phyloP scores from a whole-genome alignment of 805 yeast genomes.

The Myxozyma melibiosi region DNA sequence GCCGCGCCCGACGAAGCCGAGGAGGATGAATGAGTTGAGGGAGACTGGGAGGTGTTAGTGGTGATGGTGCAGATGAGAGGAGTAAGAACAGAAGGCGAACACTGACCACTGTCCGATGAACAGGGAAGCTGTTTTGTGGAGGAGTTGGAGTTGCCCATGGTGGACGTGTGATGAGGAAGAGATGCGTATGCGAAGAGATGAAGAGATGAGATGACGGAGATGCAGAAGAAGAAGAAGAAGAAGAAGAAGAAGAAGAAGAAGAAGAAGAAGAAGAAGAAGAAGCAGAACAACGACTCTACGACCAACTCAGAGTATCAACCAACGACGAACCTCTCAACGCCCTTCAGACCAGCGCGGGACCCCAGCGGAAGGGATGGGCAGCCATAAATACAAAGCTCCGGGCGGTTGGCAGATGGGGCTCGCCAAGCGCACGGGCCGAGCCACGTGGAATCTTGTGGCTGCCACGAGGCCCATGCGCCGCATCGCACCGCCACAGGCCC shows the following conservation, averaged over 20 bases:
- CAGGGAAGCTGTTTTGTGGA: not conserved
- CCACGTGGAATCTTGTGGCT: constrained; percentile 11
- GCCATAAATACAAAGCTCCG: no score
- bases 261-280: no score
- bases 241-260: no score
- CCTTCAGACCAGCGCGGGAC: no score
- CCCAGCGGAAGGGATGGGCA: no score
- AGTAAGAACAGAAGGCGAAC: not conserved
- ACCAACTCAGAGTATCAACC: no score
- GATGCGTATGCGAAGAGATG: not conserved
- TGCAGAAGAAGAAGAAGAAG: not conserved
- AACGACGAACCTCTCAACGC: no score
- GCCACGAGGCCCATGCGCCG: constrained; percentile 10
- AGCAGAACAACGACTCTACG: no score
- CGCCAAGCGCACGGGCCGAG: constrained; percentile 5
- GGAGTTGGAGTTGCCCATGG: constrained; percentile 7
- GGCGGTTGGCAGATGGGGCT: constrained; percentile 13
- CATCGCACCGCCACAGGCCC: constrained; percentile 6
- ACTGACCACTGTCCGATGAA: not conserved
- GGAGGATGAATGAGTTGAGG: constrained; percentile 33
- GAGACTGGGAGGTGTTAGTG: not conserved
- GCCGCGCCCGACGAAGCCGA: constrained; percentile 79
- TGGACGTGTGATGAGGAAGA: not conserved
- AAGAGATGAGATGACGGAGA: not conserved
- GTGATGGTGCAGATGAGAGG: not conserved